phyloP scores from a whole-genome alignment of 352 stramenopile species.

The Pythium biforme region DNA sequence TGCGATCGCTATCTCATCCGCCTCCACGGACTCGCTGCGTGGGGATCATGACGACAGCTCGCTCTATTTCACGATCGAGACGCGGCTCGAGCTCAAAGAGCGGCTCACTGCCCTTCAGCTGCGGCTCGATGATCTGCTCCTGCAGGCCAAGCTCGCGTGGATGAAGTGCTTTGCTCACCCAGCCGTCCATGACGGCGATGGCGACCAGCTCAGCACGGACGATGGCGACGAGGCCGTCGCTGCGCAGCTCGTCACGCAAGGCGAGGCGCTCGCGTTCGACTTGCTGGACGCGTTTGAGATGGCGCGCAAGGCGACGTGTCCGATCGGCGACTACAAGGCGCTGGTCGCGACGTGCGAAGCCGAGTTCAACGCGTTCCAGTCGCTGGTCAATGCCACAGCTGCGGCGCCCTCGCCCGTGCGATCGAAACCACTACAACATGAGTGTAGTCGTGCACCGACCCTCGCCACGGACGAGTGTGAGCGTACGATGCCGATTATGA shows the following conservation, averaged over 20 bases:
- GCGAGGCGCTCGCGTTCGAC: conserved; percentile 38
- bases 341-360: conserved; percentile 42
- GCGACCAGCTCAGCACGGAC: background rate
- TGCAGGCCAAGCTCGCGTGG: conserved; percentile 60
- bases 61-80: conserved; percentile 65
- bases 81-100: conserved; percentile 47
- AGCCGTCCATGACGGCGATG: too few species aligned
- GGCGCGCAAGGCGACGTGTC: conserved; percentile 28
- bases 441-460: too few species aligned
- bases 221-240: conserved; percentile 9
- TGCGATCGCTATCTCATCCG: background rate
- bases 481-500: background rate
- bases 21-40: background rate
- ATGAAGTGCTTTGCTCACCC: conserved; percentile 49
- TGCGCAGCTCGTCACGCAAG: conserved; percentile 39
- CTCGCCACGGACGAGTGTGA: too few species aligned
- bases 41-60: conserved; percentile 28
- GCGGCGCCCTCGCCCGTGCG: conserved; percentile 12
- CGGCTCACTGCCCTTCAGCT: conserved; percentile 39
- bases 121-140: conserved; percentile 38
- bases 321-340: conserved; percentile 46
- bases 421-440: conserved; percentile 1
- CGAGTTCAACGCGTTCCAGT: conserved; percentile 40
- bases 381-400: conserved; percentile 33
- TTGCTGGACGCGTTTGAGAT: conserved; percentile 44